A percentile compares a stretch with the other conserved stretches of the same genome.
phyloP scores from a whole-genome alignment of 768 basidiomycete species.

The Cubamyces sp. region DNA sequence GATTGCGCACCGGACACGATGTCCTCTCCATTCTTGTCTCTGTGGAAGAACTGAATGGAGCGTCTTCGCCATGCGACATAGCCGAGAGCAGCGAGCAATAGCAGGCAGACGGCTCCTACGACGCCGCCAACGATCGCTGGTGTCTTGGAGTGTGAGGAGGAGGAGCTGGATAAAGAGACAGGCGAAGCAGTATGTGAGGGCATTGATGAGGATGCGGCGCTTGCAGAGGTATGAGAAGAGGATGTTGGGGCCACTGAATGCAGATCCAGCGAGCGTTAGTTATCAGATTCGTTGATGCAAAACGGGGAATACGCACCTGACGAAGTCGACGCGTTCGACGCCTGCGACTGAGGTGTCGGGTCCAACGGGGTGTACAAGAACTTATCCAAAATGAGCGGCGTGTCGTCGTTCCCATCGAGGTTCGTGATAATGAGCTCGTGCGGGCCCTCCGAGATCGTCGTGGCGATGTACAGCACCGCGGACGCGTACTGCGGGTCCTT shows the following conservation, averaged over 20 bases:
- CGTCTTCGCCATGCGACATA: background rate
- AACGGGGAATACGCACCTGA: background rate
- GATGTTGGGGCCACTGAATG: too few species aligned
- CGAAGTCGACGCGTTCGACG: background rate
- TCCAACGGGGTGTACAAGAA: background rate
- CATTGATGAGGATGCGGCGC: background rate
- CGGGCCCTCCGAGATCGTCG: background rate
- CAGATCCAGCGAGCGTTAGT: too few species aligned
- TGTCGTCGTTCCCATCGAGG: background rate
- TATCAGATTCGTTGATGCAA: too few species aligned
- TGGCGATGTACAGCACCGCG: conserved; percentile 6
- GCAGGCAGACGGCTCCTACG: background rate
- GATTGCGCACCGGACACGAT: background rate
- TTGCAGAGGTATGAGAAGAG: too few species aligned
- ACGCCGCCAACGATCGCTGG: conserved; percentile 2
- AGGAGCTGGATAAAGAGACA: background rate
- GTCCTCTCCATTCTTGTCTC: background rate
- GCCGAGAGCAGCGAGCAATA: background rate
- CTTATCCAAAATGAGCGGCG: conserved; percentile 3
- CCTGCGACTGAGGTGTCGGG: background rate
- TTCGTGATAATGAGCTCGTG: conserved; percentile 18
- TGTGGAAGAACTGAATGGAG: too few species aligned
- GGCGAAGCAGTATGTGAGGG: background rate
- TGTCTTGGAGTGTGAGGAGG: conserved; percentile 6
- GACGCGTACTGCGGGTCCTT: background rate